Base-by-base conservation (phyloP, 2,329 filamentous ascomycete genomes). In the Hypoxylon rubiginosum region DNA sequence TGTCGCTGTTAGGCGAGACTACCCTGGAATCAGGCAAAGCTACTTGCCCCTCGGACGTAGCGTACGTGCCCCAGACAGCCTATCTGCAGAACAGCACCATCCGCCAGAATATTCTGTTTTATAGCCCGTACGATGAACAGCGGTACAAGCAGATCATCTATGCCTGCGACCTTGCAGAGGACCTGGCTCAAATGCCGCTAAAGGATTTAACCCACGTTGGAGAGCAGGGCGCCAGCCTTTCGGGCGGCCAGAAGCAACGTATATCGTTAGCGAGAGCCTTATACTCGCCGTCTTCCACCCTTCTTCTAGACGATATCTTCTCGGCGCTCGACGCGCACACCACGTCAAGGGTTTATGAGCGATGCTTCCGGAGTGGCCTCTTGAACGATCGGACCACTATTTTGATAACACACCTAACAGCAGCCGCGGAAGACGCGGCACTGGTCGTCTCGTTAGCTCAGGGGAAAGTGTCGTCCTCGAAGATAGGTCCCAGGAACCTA, bases 271-370 rank as follows among this genome's bases (percentile, higher is more conserved):
- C 75, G 1, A 68, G 75, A 30, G 75, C 75, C 6, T 17, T 77
- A 3, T 77, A 77, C 57, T 72, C 74, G 17, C 55, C 48, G 1
- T 71, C 74, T 4, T 67, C 61, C 1, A 72, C 67, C 1, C 60
- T 76, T 13, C 50, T 77, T 7, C 58, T 77, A 10, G 75, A 77
- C 48, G 75, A 77, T 41, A 67, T 76, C 4, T 75, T 77, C 24
- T 76, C 75, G n/a, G 75, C 74, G 0, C 72, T 77, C 17, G 75
- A 77, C 43, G 70, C 73, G 3, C 73, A 76, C 26, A 78, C 66
- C 3, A n/a, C 54, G 4, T 4, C 28, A 7, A 57, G 43, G 11
- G 50, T 67, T 15, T 67, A 58, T 7, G 61, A 67, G 24, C 41
- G 53, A 46, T 67, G 65, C 24, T 67, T 67, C 57, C 65, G 57